These are phyloP conservation scores for Escallonia rubra DNA, from an alignment of 129 eudicot genomes.

Conservation along the genomic window DNA sequence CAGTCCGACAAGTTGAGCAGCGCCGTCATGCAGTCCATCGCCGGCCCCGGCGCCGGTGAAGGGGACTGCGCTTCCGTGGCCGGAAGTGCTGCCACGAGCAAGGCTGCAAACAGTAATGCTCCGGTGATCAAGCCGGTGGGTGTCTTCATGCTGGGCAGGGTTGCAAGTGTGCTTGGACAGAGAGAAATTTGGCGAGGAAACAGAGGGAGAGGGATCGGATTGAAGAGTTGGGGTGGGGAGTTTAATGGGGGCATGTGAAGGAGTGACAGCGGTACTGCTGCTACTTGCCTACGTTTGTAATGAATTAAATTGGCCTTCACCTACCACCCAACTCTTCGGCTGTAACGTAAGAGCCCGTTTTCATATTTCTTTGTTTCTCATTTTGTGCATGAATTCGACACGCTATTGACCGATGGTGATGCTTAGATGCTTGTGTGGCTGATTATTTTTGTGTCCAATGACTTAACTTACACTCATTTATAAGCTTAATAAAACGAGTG, in stretches of 20 bases:
- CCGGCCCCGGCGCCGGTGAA: conserved; percentile 18
- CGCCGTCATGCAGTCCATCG: conserved; percentile 13
- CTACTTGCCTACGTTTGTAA: no score
- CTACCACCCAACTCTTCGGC: not conserved
- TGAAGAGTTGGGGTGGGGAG: not conserved
- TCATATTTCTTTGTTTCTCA: no score
- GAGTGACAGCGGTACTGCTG: not conserved
- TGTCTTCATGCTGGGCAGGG: not conserved
- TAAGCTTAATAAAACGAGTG: no score
- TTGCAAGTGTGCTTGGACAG: not conserved
- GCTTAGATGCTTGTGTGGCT: no score
- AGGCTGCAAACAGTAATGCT: not conserved
- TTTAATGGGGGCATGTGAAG: not conserved
- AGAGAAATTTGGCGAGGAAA: not conserved
- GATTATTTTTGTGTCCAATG: no score
- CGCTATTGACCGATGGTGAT: no score
- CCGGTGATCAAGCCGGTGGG: not conserved
- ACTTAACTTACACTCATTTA: no score
- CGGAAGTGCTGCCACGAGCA: not conserved
- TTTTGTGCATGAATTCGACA: no score
- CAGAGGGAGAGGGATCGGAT: not conserved
- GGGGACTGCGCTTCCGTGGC: not conserved
- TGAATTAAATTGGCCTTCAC: not conserved
- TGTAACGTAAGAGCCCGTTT: no score
- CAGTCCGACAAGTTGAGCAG: conserved; percentile 27